phyloP scores from a whole-genome alignment of 2,329 filamentous ascomycete species.

The Monilinia fructicola region DNA sequence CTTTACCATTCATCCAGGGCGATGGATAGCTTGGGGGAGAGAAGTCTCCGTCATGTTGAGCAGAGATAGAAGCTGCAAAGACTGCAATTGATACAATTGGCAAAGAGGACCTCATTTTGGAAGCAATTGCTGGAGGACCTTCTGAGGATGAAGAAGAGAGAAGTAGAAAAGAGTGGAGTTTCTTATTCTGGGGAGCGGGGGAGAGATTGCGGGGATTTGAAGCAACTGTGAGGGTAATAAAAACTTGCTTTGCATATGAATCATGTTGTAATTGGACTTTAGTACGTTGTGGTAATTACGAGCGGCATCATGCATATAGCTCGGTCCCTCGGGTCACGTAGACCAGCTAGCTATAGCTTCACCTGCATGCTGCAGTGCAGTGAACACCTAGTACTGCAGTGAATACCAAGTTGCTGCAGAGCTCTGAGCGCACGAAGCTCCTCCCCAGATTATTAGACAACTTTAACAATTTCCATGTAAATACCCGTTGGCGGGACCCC shows the following conservation, averaged over 20 bases:
- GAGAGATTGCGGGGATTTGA: neutral
- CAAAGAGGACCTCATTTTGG: constrained; percentile 32
- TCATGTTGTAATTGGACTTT: neutral
- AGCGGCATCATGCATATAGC: constrained; percentile 21
- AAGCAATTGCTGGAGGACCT: constrained; percentile 9
- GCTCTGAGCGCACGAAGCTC: neutral
- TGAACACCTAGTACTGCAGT: no score
- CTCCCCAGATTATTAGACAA: constrained; percentile 20
- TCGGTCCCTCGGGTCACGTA: constrained; percentile 1
- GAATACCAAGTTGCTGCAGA: neutral
- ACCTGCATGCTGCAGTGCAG: neutral
- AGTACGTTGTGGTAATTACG: constrained; percentile 3
- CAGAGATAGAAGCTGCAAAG: constrained; percentile 29
- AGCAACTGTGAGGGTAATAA: neutral
- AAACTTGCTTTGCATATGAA: constrained; percentile 3
- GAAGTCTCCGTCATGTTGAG: constrained; percentile 32
- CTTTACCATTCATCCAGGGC: constrained; percentile 40
- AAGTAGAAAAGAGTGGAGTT: neutral
- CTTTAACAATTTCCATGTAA: neutral
- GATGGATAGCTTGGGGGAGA: constrained; percentile 41
- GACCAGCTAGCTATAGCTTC: constrained; percentile 16
- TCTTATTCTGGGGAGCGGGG: neutral
- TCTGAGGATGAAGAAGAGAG: neutral
- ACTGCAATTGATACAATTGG: constrained; percentile 28
- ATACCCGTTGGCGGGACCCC: neutral